These are phyloP conservation scores for Thalia dealbata DNA, from an alignment of 176 grass and related monocot species.

Conservation along the genomic window DNA sequence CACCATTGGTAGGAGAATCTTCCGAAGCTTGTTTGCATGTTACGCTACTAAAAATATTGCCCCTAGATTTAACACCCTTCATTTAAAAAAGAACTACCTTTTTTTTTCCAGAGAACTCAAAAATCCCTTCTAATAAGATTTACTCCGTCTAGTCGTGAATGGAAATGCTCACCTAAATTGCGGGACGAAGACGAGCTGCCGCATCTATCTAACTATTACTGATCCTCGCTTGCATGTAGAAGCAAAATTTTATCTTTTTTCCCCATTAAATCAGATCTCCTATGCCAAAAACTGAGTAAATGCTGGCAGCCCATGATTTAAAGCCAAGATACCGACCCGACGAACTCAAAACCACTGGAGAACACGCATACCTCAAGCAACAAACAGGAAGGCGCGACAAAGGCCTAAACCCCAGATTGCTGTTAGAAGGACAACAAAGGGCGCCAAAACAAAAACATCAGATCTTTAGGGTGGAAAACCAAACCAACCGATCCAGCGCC, in stretches of 20 bases:
- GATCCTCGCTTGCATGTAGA: neutral
- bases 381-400: neutral
- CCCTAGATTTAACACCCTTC: conserved; percentile 21
- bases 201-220: neutral
- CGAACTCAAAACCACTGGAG: neutral
- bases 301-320: neutral
- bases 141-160: neutral
- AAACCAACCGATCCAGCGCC: neutral
- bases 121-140: neutral
- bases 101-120: neutral
- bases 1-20: conserved; percentile 33
- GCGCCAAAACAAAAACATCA: neutral
- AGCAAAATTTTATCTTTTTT: neutral
- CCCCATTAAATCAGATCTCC: neutral
- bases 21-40: conserved; percentile 30
- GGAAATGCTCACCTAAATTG: neutral
- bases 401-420: neutral
- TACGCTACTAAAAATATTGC: conserved; percentile 32
- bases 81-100: conserved; percentile 25
- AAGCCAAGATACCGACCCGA: neutral
- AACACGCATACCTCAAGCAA: neutral
- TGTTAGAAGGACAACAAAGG: neutral
- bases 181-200: neutral
- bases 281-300: neutral
- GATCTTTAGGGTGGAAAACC: neutral